Conservation (phyloP, 148 eudicot species). For the Cornus florida region DNA sequence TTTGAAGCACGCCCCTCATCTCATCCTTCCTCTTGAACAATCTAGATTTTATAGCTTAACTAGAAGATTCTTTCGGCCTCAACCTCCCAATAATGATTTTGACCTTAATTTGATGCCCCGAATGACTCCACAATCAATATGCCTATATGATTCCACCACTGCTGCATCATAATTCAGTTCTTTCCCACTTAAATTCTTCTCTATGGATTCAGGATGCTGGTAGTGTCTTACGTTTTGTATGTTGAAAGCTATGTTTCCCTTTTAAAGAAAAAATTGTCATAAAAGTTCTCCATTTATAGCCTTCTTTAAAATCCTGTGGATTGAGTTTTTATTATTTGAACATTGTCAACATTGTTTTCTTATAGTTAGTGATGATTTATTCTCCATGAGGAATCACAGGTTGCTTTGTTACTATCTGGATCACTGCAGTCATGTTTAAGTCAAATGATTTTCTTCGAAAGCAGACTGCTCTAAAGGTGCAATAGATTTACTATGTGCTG, state of each 20-base stretch:
- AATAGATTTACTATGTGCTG: neutral
- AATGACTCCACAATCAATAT: neutral
- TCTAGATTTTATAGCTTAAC: neutral
- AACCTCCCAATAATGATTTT: neutral
- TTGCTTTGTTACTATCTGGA: slow-evolving; percentile 78
- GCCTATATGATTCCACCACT: neutral
- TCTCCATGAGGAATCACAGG: slow-evolving; percentile 50
- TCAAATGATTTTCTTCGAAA: slow-evolving; percentile 88
- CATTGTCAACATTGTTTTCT: neutral
- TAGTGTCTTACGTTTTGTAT: neutral
- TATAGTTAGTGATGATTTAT: slow-evolving; percentile 6
- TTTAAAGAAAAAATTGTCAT: neutral
- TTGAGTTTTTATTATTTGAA: slow-evolving; percentile 5
- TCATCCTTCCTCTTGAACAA: neutral
- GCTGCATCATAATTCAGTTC: neutral
- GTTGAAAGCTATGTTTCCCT: neutral
- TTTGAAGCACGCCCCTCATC: neutral
- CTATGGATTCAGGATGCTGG: neutral
- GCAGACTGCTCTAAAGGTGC: slow-evolving; percentile 95
- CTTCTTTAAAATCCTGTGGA: neutral
- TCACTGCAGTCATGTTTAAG: slow-evolving; percentile 84
- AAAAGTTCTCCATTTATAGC: neutral
- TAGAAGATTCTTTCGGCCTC: neutral
- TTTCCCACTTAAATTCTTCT: neutral
- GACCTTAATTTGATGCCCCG: neutral